Evolutionary conservation across 2,329 filamentous ascomycete genomes (phyloP), one percentile per base, ranked within the genome.

Genomic region (Colletotrichum plurivorum): DNA sequence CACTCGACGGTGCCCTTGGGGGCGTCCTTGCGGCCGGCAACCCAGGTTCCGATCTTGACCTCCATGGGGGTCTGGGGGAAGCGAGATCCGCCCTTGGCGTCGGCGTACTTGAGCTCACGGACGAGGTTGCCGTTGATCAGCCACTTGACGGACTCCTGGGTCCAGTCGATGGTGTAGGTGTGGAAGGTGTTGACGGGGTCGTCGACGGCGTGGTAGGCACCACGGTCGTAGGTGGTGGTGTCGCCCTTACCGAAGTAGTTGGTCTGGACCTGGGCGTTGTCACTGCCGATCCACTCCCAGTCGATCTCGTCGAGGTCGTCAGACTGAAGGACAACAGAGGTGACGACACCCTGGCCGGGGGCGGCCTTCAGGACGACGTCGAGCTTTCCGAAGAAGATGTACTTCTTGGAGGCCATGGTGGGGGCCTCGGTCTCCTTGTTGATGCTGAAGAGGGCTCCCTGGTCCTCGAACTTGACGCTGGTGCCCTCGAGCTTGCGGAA

Each of bases 311-410:
- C 95, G 36, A 97, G 87, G 76, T 92, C 90, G 76, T 97, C 94
- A 2, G 94, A 98, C 84, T 97, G 93, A 72, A 99, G 84, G 49
- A 98, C 94, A 48, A 93, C 87, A 72, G 93, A 95, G 83, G 94
- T 98, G 71, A 99, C 93, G 72, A 99, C 93, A 73, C 96, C 96
- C 7, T 85, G 85, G 51, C 95, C 96, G 3, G 92, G 88, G 27
- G 96, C 92, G 46, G 93, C 92, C 81, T 94, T 92, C 77, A 97
- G 84, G 36, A 88, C 89, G 70, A 94, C 89, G 63, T 97, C 93
- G 74, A 98, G 89, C 76, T 91, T 91, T 71, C 96, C 96, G 80
- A 97, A 98, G 93, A 98, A 98, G 80, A 99, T 94, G 86, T 97
- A 98, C 88, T 94, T 95, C 76, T 90, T 87, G 65, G 88, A 89